Evolutionary conservation across 2,329 filamentous ascomycete genomes (phyloP).

Genomic region (Davidsoniella virescens): DNA sequence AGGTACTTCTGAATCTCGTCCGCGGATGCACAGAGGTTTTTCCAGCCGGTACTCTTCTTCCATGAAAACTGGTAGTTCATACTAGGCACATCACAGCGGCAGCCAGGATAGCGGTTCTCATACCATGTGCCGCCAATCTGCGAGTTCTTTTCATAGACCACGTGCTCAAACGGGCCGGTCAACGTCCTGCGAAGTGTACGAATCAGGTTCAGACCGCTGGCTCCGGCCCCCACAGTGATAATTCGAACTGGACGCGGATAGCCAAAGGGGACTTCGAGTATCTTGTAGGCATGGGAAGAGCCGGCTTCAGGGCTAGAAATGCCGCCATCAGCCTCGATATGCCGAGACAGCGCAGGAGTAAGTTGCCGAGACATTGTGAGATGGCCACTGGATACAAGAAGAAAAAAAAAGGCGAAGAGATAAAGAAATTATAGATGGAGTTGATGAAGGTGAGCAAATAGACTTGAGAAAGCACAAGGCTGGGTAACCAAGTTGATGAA

Average conservation of each 20-base stretch:
- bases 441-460: neutral
- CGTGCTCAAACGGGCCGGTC: constrained; percentile 25
- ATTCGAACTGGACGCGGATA: constrained; percentile 15
- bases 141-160: constrained; percentile 40
- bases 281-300: neutral
- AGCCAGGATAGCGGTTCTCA: constrained; percentile 43
- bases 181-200: constrained; percentile 29
- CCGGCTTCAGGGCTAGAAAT: neutral
- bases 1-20: constrained; percentile 41
- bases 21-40: constrained; percentile 37
- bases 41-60: constrained; percentile 43
- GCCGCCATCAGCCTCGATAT: constrained; percentile 4
- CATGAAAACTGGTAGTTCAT: constrained; percentile 49
- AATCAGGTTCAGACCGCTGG: constrained; percentile 20
- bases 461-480: too few species aligned
- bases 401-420: neutral
- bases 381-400: neutral
- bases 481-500: too few species aligned
- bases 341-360: constrained; percentile 6
- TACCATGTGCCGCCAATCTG: constrained; percentile 42
- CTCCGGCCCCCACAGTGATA: constrained; percentile 19
- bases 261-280: constrained; percentile 9
- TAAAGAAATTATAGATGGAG: neutral
- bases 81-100: constrained; percentile 38
- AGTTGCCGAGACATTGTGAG: constrained; percentile 8